Base-by-base conservation (phyloP, 2,329 filamentous ascomycete species). In the Aureobasidium subglaciale region DNA sequence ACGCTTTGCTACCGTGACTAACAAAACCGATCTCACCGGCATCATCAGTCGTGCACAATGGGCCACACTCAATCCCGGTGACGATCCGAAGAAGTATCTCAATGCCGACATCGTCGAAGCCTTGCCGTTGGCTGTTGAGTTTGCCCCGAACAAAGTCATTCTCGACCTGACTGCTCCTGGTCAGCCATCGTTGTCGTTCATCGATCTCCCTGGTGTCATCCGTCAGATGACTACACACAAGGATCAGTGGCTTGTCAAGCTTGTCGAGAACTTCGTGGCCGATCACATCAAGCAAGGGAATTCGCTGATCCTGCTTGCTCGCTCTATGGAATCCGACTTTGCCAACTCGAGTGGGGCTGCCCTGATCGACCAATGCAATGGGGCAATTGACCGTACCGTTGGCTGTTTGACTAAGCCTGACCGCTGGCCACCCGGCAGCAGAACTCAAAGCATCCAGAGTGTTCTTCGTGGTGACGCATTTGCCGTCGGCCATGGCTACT, bases 361-460 rank as follows among this genome's bases (percentile, higher is more conserved):
- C 5, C 16, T 57, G 18, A 35, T 57, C 27, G 38, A 32, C 7
- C 13, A 54, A 15, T 35, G 29, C n/a, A 20, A 46, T 2, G 55
- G 48, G 8, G 74, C 61, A 70, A 81, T 27, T 68, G 77, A 38
- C 7, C 68, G 75, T 1, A 72, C 68, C 25, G 66, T 75, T 13
- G 69, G 73, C 0, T 87, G 95, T 0, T 76, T 96, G 15, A 96
- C 90, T 0, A 96, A 95, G 64, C 90, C 90, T 0, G 91, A 96
- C 59, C 78, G 87, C 0, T 70, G 90, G 0, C 78, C 82, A 0
- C 66, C 71, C 0, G 76, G 77, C 0, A 74, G 77, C 1, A 71
- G 70, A 0, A 72, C 81, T 1, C 58, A 56, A 1, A 37, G 58
- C 18, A 49, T 65, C 20, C 18, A 61, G 7, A 35, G 42, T 1